Evolutionary conservation across 352 stramenopile species (phyloP).

Genomic region (Pythium diclinum): DNA sequence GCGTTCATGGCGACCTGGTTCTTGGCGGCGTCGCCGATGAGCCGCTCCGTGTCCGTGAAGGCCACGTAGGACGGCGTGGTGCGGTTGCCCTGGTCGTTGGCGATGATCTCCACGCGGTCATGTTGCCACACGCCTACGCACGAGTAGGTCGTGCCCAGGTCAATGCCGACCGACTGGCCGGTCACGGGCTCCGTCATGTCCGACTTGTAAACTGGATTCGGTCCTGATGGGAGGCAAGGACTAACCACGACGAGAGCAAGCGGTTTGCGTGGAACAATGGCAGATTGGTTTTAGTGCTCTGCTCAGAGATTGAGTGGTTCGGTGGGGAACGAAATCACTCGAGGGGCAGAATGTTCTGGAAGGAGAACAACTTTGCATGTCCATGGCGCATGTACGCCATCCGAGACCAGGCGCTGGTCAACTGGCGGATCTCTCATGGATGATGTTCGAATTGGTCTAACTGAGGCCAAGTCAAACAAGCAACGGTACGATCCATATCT

Average conservation of each 20-base stretch:
- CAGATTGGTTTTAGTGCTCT: too few species aligned
- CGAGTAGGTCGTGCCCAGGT: slow-evolving; percentile 90
- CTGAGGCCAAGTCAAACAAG: too few species aligned
- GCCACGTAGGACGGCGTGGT: slow-evolving; percentile 95
- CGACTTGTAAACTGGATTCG: background rate
- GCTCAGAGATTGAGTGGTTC: too few species aligned
- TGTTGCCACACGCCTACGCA: slow-evolving; percentile 98
- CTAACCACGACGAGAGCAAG: background rate
- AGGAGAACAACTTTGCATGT: too few species aligned
- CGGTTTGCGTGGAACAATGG: too few species aligned
- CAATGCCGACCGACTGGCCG: too few species aligned
- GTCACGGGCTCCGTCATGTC: background rate
- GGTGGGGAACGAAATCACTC: too few species aligned
- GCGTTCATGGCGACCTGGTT: slow-evolving; percentile 91
- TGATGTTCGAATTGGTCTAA: background rate
- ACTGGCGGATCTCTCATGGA: background rate
- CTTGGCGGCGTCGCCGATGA: slow-evolving; percentile 96
- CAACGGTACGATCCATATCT: too few species aligned
- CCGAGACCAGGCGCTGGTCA: background rate
- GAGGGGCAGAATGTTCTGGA: too few species aligned
- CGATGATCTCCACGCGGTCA: slow-evolving; percentile 95
- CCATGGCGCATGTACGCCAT: background rate
- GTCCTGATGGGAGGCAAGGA: background rate
- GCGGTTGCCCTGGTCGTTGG: slow-evolving; percentile 94
- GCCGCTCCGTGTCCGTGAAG: slow-evolving; percentile 92